Evolutionary conservation across 139 green algal species (phyloP).

Genomic region (Picochlorum sp.): DNA sequence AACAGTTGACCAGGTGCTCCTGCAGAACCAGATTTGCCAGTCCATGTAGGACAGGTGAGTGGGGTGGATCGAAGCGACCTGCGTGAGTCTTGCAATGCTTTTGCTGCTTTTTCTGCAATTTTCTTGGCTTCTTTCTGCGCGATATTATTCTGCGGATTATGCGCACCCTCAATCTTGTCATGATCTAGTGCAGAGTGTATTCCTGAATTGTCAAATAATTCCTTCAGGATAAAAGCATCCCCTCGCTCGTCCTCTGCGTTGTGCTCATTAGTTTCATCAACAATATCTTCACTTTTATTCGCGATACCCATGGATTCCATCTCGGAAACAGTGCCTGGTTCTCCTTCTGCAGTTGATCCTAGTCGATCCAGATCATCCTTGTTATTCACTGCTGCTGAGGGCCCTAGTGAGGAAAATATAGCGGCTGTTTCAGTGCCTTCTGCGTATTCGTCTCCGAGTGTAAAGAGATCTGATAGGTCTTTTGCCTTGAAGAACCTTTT

Average conservation of each 20-base stretch:
- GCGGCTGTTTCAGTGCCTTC: conserved; percentile 58
- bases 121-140: conserved; percentile 51
- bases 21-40: conserved; percentile 57
- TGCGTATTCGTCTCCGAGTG: conserved; percentile 62
- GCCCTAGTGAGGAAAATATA: conserved; percentile 62
- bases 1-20: conserved; percentile 28
- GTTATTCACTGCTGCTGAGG: too few species aligned
- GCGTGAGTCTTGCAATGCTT: conserved; percentile 58
- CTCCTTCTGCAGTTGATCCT: too few species aligned
- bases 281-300: conserved; percentile 13
- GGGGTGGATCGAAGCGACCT: conserved; percentile 11
- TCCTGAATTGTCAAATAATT: conserved; percentile 79
- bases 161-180: conserved; percentile 63
- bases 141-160: conserved; percentile 43
- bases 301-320: conserved; percentile 3
- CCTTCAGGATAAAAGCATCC: conserved; percentile 60
- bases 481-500: conserved; percentile 83
- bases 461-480: conserved; percentile 92
- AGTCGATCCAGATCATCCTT: not conserved
- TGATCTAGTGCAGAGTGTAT: conserved; percentile 73
- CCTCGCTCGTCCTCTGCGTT: not conserved
- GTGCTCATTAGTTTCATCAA: not conserved
- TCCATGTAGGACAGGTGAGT: conserved; percentile 83
- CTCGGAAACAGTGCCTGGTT: too few species aligned
- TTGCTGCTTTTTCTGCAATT: conserved; percentile 42